Conservation (phyloP, 2,329 filamentous ascomycete species). For the Aspergillus sp. region DNA sequence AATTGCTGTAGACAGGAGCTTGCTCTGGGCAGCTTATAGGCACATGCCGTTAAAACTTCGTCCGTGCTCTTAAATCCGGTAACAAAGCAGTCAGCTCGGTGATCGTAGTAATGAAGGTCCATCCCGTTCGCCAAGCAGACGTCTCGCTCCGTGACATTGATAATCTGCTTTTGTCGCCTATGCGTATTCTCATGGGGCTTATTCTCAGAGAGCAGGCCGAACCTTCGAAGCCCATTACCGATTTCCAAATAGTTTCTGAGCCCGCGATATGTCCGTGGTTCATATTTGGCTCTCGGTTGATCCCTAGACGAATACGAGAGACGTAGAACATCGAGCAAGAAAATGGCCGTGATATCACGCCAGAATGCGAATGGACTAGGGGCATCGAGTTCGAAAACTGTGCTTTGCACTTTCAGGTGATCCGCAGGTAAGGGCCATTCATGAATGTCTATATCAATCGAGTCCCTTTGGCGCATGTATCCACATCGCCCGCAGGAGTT, state of each 20-base stretch:
- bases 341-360: conserved; percentile 49
- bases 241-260: conserved; percentile 13
- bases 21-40: conserved; percentile 27
- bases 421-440: conserved; percentile 57
- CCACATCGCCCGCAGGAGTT: conserved; percentile 40
- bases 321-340: conserved; percentile 44
- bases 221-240: conserved; percentile 14
- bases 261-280: conserved; percentile 14
- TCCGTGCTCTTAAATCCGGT: conserved; percentile 15
- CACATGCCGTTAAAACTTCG: conserved; percentile 34
- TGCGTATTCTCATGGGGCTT: conserved; percentile 42
- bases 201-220: conserved; percentile 36
- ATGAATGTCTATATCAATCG: conserved; percentile 48
- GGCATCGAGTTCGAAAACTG: conserved; percentile 54
- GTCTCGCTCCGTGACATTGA: conserved; percentile 25
- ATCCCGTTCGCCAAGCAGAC: conserved; percentile 52
- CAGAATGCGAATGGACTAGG: conserved; percentile 47
- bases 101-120: conserved; percentile 31
- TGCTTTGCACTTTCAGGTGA: conserved; percentile 37
- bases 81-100: conserved; percentile 18
- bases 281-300: conserved; percentile 12
- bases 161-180: conserved; percentile 21
- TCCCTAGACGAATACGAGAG: conserved; percentile 8
- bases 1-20: conserved; percentile 42
- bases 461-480: background rate